Percentiles rank a stretch among this genome's conserved stretches.
phyloP scores from a whole-genome alignment of 129 eudicot species.

The Ambrosia trifida region DNA sequence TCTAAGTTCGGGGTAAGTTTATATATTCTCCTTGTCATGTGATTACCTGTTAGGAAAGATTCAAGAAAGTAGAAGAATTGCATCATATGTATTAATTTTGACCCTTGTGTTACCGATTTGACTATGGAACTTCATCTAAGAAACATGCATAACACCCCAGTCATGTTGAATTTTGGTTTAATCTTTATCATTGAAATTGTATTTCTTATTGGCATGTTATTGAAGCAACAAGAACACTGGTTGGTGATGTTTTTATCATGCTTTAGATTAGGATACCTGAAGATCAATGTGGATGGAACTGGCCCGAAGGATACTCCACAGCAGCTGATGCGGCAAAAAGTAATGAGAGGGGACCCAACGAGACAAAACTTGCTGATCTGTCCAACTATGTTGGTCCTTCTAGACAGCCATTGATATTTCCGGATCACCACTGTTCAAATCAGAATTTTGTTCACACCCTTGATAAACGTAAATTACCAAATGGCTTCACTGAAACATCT shows the following conservation, averaged over 20 bases:
- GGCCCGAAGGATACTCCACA: slow-evolving; percentile 68
- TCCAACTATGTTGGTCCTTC: slow-evolving; percentile 38
- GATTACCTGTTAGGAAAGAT: slow-evolving; percentile 5
- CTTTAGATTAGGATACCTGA: slow-evolving; percentile 74
- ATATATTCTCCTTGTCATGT: slow-evolving; percentile 9
- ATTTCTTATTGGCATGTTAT: slow-evolving; percentile 51
- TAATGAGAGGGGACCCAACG: slow-evolving; percentile 26
- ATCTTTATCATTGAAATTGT: slow-evolving; percentile 32
- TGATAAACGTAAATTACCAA: slow-evolving; percentile 25
- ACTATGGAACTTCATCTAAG: slow-evolving; percentile 6
- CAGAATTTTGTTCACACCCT: slow-evolving; percentile 26
- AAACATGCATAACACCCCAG: slow-evolving; percentile 14
- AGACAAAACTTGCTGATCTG: slow-evolving; percentile 28
- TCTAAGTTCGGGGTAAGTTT: slow-evolving; percentile 62
- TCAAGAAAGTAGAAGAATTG: slow-evolving; percentile 2
- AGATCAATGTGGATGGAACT: slow-evolving; percentile 74
- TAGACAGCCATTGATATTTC: slow-evolving; percentile 30
- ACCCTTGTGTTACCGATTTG: slow-evolving; percentile 5
- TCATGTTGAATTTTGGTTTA: slow-evolving; percentile 10
- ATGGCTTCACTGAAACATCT: slow-evolving; percentile 22
- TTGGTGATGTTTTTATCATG: slow-evolving; percentile 65
- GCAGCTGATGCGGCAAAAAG: slow-evolving; percentile 37
- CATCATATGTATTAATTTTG: background rate
- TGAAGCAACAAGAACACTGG: slow-evolving; percentile 54
- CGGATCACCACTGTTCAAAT: slow-evolving; percentile 22